These are phyloP conservation scores for Candida sanyaensis DNA, from an alignment of 1,139 yeast species.

Conservation along the genomic window DNA sequence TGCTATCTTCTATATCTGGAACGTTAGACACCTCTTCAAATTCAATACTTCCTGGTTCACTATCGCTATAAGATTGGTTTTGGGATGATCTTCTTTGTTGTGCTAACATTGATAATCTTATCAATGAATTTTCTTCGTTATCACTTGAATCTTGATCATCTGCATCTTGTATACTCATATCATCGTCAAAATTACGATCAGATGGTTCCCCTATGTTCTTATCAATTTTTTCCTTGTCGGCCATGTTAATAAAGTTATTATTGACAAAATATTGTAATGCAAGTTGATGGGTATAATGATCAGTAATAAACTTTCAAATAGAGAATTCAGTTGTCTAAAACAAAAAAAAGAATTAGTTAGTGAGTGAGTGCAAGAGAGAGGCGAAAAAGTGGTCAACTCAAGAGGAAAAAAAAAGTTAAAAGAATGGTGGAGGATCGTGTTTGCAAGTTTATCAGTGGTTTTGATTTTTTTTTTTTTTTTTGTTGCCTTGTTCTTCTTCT, in stretches of 20 bases:
- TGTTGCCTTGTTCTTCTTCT: not conserved
- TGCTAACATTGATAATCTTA: constrained; percentile 24
- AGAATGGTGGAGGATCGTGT: not conserved
- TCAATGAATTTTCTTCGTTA: constrained; percentile 21
- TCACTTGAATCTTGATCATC: constrained; percentile 7
- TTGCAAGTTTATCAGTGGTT: not conserved
- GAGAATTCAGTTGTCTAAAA: not conserved
- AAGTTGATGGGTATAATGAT: not conserved
- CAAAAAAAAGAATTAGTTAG: too few species aligned
- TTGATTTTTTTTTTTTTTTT: not conserved
- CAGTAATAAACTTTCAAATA: not conserved
- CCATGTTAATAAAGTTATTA: not conserved
- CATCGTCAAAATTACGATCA: constrained; percentile 2
- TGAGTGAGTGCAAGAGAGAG: not conserved
- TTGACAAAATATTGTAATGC: not conserved
- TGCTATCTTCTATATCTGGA: constrained; percentile 6
- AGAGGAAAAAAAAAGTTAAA: not conserved
- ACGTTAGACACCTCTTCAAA: constrained; percentile 6
- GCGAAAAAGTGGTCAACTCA: not conserved
- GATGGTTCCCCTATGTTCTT: not conserved
- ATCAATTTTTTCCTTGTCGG: constrained; percentile 2
- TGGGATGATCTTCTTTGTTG: constrained; percentile 14
- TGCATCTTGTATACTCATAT: constrained; percentile 6
- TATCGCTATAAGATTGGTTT: constrained; percentile 6
- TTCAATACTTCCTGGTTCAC: constrained; percentile 2